Evolutionary conservation across 225 moss, liverwort and hornwort species (phyloP).

Genomic region (Pleurozium schreberi): DNA sequence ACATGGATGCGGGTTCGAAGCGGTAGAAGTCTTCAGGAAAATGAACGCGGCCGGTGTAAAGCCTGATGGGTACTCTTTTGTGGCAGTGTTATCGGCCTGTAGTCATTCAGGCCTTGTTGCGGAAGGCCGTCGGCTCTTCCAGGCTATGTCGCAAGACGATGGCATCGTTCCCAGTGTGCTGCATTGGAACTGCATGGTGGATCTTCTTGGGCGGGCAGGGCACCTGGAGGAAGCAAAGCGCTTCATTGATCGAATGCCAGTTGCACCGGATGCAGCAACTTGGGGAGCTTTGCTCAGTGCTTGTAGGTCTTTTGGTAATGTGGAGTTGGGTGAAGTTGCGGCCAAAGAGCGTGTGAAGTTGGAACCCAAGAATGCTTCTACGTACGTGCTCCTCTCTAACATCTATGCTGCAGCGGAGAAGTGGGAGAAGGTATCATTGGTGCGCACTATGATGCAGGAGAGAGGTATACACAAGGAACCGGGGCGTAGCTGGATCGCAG

Average conservation of each 20-base stretch:
- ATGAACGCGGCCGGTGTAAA: background rate
- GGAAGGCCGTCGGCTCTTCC: background rate
- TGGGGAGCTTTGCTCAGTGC: background rate
- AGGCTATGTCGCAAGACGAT: background rate
- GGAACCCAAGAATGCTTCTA: background rate
- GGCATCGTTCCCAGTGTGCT: background rate
- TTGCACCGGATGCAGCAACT: background rate
- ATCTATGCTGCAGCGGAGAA: background rate
- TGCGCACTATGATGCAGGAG: background rate
- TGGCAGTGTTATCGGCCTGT: background rate
- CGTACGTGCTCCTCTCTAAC: background rate
- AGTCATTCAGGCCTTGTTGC: background rate
- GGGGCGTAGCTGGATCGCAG: background rate
- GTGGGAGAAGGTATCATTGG: background rate
- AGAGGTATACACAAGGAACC: background rate
- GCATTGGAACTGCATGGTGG: background rate
- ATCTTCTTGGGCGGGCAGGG: background rate
- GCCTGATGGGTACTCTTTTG: background rate
- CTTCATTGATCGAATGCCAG: background rate
- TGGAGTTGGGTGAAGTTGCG: background rate
- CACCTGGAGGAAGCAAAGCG: background rate
- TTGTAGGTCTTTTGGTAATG: background rate
- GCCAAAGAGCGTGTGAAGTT: background rate
- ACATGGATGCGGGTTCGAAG: background rate
- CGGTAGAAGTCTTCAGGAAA: background rate